Evolutionary conservation across 495 filamentous ascomycete genomes (phyloP).

Genomic region (Aspergillus bridgeri): DNA sequence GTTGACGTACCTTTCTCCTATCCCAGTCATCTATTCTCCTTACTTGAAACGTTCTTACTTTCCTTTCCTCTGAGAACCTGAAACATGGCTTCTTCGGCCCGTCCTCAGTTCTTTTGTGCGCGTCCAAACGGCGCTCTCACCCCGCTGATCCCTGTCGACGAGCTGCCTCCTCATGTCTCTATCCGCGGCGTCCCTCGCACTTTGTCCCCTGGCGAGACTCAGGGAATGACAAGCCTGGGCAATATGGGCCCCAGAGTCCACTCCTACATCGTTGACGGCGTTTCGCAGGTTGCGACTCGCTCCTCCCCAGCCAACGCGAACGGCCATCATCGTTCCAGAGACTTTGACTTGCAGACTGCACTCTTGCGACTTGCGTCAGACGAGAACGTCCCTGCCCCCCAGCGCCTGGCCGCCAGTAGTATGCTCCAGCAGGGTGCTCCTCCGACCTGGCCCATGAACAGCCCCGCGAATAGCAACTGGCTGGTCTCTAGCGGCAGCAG

Average conservation of each 20-base stretch:
- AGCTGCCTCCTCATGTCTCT: constrained; percentile 46
- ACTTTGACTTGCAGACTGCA: constrained; percentile 20
- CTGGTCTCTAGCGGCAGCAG: constrained; percentile 12
- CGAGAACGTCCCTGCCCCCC: constrained; percentile 18
- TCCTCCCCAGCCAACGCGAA: constrained; percentile 1
- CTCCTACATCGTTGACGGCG: constrained; percentile 34
- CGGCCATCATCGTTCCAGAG: constrained; percentile 16
- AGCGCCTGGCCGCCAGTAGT: constrained; percentile 21
- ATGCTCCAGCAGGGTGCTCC: constrained; percentile 19
- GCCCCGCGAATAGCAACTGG: constrained; percentile 14
- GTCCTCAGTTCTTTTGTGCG: constrained; percentile 51
- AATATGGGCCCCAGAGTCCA: constrained; percentile 25
- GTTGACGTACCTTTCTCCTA: background rate
- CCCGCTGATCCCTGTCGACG: constrained; percentile 62
- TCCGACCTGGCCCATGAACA: constrained; percentile 14
- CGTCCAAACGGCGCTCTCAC: constrained; percentile 57
- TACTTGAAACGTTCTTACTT: background rate
- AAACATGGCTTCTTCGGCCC: constrained; percentile 26
- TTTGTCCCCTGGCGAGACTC: constrained; percentile 33
- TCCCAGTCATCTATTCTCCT: constrained; percentile 3
- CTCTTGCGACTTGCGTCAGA: constrained; percentile 24
- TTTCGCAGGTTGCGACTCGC: constrained; percentile 16
- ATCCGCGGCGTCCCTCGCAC: constrained; percentile 35
- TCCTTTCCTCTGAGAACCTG: background rate
- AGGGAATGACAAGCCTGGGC: constrained; percentile 48